Base-by-base conservation (phyloP, 768 basidiomycete species). In the Paxillus ammoniavirescens region DNA sequence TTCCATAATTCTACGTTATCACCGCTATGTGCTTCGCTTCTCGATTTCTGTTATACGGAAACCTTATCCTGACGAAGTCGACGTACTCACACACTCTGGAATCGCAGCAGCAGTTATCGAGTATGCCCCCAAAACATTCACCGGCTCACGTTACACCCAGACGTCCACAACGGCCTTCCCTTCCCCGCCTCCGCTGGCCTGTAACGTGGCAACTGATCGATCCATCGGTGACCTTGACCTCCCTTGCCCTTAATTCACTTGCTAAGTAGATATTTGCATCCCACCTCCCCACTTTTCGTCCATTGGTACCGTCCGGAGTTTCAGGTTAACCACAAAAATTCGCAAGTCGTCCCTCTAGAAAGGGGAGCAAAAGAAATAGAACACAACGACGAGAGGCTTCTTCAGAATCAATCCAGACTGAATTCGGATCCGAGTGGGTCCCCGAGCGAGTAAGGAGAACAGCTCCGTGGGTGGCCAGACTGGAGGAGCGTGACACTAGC, bases 1-100 rank as follows among this genome's bases (percentile, higher is more conserved):
- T 53, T 33, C 53, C 58, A 55, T 70, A 63, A 61, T 56, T 2
- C 42, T 61, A 37, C 50, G 54, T 54, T 55, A 60, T 63, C 54
- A 44, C 64, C 59, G 47, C 49, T 38, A 47, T 46, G 3, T n/a
- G 44, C 42, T 48, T 55, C 55, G 26, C 33, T 38, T 49, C 51
- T 17, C 48, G 8, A 28, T 57, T 33, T 55, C 14, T 4, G 38
- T 52, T 54, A 13, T 43, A 44, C 58, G 49, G 54, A 44, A 38
- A 42, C 53, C 55, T 47, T 54, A 15, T 38, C 52, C n/a, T 52
- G 55, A 42, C 45, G 37, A 53, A 51, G 48, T 53, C 28, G 55
- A 48, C 38, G 12, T 17, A n/a, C n/a, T 18, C 38, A 40, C 26
- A 26, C 6, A 26, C 6, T 4, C 26, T 26, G 26, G 2, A 26